A percentile compares a stretch with the other conserved stretches of the same genome.
Conservation (phyloP, 192 early-diverging fungal species). For the Coemansia aciculifera region DNA sequence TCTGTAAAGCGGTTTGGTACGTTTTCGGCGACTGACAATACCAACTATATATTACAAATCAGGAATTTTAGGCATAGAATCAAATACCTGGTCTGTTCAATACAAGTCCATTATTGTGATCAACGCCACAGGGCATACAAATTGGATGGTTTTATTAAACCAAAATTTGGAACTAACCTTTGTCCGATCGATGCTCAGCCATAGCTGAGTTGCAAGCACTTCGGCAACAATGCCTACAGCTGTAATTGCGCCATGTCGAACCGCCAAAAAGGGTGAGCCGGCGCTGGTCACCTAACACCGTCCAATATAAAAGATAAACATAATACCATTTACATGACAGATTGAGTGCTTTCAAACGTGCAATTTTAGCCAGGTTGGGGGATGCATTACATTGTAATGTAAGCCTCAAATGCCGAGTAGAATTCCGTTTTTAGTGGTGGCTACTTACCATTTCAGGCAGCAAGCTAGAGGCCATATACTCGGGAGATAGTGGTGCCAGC, state of each 20-base stretch:
- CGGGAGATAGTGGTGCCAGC: constrained; percentile 63
- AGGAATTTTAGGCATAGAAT: not conserved
- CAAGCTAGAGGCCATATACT: constrained; percentile 55
- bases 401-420: not conserved
- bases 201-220: constrained; percentile 22
- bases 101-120: not conserved
- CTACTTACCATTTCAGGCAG: constrained; percentile 62
- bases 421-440: not conserved
- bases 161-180: constrained; percentile 17
- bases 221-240: constrained; percentile 40
- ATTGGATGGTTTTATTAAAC: not conserved
- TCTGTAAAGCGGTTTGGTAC: constrained; percentile 50
- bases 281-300: constrained; percentile 33
- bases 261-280: constrained; percentile 48
- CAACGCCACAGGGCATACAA: not conserved
- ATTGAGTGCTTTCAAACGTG: not conserved
- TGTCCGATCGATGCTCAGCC: constrained; percentile 4
- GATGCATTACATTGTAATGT: not conserved
- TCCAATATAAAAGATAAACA: not conserved
- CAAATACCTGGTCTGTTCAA: not conserved
- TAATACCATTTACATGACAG: not conserved
- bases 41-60: constrained; percentile 15
- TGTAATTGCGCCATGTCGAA: constrained; percentile 51
- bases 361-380: not conserved
- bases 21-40: constrained; percentile 23